Evolutionary conservation across 345 rosid species (phyloP).

Genomic region (Aurinia saxatilis): DNA sequence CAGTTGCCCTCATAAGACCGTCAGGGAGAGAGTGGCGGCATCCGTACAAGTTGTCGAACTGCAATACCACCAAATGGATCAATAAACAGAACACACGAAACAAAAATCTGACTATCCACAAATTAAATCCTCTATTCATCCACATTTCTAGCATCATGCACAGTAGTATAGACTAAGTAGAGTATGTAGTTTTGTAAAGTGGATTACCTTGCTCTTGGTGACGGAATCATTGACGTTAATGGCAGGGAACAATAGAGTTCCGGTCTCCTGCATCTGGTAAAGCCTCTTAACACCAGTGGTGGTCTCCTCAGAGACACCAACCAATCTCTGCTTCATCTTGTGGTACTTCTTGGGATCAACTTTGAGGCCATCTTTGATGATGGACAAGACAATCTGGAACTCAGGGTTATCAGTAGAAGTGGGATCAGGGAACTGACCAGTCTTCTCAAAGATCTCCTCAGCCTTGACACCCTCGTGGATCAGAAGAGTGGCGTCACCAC

Average conservation of each 20-base stretch:
- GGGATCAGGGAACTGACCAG: conserved; percentile 66
- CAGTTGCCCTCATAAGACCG: conserved; percentile 61
- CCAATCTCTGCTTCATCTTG: conserved; percentile 71
- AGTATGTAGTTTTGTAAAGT: neutral
- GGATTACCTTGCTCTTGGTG: conserved; percentile 82
- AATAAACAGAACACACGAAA: too few species aligned
- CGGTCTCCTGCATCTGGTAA: conserved; percentile 62
- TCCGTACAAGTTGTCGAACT: conserved; percentile 71
- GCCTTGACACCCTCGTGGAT: conserved; percentile 96
- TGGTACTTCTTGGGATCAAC: conserved; percentile 58
- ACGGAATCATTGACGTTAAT: conserved; percentile 71
- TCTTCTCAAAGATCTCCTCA: conserved; percentile 65
- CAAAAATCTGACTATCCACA: too few species aligned
- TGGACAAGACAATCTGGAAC: conserved; percentile 54
- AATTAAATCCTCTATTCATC: too few species aligned
- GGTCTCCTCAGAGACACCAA: conserved; percentile 83
- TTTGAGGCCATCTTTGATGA: conserved; percentile 55
- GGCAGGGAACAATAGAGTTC: conserved; percentile 58
- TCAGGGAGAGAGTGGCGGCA: conserved; percentile 65
- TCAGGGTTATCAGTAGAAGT: conserved; percentile 43
- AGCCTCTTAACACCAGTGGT: conserved; percentile 84
- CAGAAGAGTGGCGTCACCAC: conserved; percentile 89
- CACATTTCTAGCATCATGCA: neutral
- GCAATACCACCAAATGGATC: conserved; percentile 7
- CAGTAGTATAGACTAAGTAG: neutral